phyloP scores from a whole-genome alignment of 495 filamentous ascomycete genomes.

The Cenococcum geophilum region DNA sequence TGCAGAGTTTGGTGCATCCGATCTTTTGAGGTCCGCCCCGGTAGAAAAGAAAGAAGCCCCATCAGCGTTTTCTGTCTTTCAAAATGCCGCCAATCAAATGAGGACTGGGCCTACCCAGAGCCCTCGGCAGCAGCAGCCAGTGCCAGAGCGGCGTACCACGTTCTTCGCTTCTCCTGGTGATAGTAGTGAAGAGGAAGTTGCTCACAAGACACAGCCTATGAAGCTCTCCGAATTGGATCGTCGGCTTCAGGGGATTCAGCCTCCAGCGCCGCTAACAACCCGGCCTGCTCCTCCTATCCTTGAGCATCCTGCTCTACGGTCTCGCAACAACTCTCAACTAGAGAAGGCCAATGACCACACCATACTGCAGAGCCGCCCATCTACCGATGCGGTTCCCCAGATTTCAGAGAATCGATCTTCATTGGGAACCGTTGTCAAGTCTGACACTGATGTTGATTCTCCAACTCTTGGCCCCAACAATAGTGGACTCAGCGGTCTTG shows the following conservation, averaged over 20 bases:
- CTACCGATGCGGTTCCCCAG: background rate
- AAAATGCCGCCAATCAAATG: constrained; percentile 35
- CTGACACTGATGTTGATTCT: constrained; percentile 52
- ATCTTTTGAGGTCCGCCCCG: constrained; percentile 11
- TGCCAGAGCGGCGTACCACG: constrained; percentile 17
- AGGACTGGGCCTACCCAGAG: constrained; percentile 7
- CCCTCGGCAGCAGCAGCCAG: constrained; percentile 11
- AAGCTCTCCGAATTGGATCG: constrained; percentile 13
- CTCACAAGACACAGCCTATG: background rate
- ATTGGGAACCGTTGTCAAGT: constrained; percentile 26
- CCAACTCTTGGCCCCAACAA: constrained; percentile 67
- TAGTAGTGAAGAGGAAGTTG: constrained; percentile 29
- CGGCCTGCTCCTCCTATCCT: constrained; percentile 20
- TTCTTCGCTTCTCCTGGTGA: constrained; percentile 27
- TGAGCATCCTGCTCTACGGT: constrained; percentile 26
- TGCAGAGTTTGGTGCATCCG: constrained; percentile 11
- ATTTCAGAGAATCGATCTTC: background rate
- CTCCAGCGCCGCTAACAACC: background rate
- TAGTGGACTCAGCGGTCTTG: constrained; percentile 69
- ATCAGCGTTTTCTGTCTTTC: constrained; percentile 36
- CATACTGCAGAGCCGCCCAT: background rate
- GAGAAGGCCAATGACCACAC: background rate
- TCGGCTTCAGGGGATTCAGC: constrained; percentile 18
- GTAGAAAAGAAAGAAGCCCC: constrained; percentile 20
- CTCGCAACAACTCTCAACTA: constrained; percentile 19